Percentiles rank a stretch among this genome's conserved stretches.
Evolutionary conservation across 345 rosid genomes (phyloP).

Genomic region (Eucalyptus coolabah): DNA sequence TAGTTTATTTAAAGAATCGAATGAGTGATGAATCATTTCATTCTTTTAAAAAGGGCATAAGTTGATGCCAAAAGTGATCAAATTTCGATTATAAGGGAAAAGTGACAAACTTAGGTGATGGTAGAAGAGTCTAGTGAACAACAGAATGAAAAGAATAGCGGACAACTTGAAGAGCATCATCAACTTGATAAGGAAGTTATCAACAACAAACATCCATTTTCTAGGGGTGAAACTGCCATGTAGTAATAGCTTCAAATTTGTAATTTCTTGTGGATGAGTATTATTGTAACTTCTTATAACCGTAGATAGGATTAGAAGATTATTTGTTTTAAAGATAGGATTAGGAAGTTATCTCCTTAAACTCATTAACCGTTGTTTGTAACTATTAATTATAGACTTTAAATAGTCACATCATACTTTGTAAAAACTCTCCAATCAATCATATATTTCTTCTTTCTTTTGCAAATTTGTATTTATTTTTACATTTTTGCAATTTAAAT

Average conservation of each 20-base stretch:
- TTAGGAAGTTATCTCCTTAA: background rate
- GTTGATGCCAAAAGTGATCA: background rate
- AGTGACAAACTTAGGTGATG: background rate
- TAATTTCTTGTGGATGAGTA: background rate
- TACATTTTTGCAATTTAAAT: too few relatives aligned
- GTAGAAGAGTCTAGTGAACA: background rate
- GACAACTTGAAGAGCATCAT: background rate
- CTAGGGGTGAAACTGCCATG: background rate
- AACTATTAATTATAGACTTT: background rate
- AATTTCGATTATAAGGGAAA: background rate
- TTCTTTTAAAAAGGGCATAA: background rate
- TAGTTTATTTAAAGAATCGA: background rate
- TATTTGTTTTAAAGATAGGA: too few relatives aligned
- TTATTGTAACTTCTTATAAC: background rate
- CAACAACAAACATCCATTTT: background rate
- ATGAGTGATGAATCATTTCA: background rate
- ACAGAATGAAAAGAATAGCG: fast-evolving
- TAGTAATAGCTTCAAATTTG: background rate
- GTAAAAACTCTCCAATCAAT: background rate
- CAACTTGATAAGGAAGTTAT: background rate
- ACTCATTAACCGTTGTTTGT: too few relatives aligned
- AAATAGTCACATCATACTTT: background rate
- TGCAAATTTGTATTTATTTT: background rate
- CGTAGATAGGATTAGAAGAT: background rate
- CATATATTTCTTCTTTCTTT: background rate